Evolutionary conservation across 2,329 filamentous ascomycete genomes (phyloP).

Genomic region (Venturia carpophila): DNA sequence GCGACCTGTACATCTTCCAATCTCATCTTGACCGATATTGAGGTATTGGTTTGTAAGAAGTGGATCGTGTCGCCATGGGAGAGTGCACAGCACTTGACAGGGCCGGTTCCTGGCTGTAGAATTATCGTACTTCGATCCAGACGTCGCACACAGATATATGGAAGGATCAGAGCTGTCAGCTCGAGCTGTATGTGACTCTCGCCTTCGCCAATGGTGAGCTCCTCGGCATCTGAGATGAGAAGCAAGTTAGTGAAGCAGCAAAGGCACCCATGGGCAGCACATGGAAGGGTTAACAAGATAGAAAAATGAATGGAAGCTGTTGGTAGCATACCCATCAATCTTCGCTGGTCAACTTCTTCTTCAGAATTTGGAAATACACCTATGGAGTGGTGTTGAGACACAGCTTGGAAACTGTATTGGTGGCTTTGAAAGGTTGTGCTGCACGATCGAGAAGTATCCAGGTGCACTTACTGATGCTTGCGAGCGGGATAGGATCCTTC

Average conservation of each 20-base stretch:
- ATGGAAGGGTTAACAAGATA: background rate
- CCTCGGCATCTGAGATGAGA: background rate
- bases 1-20: background rate
- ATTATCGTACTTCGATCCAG: background rate
- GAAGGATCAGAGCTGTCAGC: background rate
- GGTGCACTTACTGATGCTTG: background rate
- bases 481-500: background rate
- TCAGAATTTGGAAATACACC: background rate
- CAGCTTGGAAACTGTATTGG: background rate
- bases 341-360: background rate
- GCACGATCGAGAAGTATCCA: too few relatives aligned
- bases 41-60: background rate
- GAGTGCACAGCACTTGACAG: background rate
- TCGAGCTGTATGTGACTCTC: constrained; percentile 7
- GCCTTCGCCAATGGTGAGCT: background rate
- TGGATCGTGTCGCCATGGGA: constrained; percentile 3
- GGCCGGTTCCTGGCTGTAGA: background rate
- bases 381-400: background rate
- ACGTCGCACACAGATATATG: background rate
- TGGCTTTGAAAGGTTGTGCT: background rate
- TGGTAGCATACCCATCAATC: background rate
- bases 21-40: background rate
- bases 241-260: background rate
- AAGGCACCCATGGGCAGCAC: background rate
- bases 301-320: background rate